Evolutionary conservation across 305 asterid species (phyloP), one percentile per base, ranked within the genome.

Genomic region (Striga hermonthica): DNA sequence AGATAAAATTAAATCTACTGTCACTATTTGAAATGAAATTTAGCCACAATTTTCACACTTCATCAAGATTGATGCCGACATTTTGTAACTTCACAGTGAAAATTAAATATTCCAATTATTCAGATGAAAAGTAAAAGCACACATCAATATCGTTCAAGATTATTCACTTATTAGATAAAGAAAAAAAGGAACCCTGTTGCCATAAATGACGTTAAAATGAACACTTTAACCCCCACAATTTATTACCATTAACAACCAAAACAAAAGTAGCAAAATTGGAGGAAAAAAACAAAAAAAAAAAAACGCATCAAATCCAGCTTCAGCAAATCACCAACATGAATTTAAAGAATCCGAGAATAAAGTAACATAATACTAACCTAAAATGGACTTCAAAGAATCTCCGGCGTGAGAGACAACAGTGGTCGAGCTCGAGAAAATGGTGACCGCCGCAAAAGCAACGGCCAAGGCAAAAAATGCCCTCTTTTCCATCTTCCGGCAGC

Each of bases 381-480:
- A 69, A 53, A 88, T 67, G 63, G 88, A 77, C 66, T 77, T 74
- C 70, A 81, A 74, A 68, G 88, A 76, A 40, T 87, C 89, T 67
- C 69, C 62, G 45, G 86, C 65, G 62, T 62, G 76, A 69, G 81
- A 75, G 73, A 75, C 86, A 74, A 78, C 86, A 5, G 49, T 55
- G 35, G 71, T 68, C 43, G 79, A 74, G 72, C 71, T 68, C 75
- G 76, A 74, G 70, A 74, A 78, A 76, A 79, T 55, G 76, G 82
- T 68, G 76, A 82, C 36, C 68, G 58, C 78, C 70, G 82, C 62
- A 44, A 78, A 76, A 62, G 65, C 50, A 68, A 60, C 49, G 70
- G 14, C 64, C 40, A 67, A 65, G 60, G 60, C 62, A 64, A 64
- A 52, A 66, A 60, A 75, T 77, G 66, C 74, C 74, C 48, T 75